Percentiles rank a stretch among this genome's conserved stretches.
Evolutionary conservation across 768 basidiomycete species (phyloP).

Genomic region (Saitozyma sp.): DNA sequence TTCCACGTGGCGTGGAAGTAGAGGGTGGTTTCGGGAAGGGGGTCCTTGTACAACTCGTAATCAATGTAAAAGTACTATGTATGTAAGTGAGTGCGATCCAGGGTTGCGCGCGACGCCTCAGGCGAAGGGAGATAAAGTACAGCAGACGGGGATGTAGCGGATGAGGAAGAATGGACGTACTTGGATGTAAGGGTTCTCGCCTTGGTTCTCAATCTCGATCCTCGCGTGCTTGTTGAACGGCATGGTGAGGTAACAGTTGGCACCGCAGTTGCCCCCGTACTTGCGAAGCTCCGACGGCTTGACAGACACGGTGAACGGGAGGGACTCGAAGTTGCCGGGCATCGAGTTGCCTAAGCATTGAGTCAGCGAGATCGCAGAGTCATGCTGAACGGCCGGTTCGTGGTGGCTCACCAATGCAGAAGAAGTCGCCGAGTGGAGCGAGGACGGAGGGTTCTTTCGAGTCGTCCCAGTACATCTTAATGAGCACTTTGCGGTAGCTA

Average conservation of each 20-base stretch:
- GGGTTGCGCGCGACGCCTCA: too few relatives aligned
- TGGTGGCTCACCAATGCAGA: slow-evolving; percentile 8
- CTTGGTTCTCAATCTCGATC: slow-evolving; percentile 11
- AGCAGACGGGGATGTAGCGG: too few relatives aligned
- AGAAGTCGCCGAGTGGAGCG: slow-evolving; percentile 4
- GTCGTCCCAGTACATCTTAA: too few relatives aligned
- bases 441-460: too few relatives aligned
- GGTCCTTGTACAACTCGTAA: too few relatives aligned
- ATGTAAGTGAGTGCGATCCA: too few relatives aligned
- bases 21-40: too few relatives aligned
- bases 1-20: too few relatives aligned
- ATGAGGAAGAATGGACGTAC: slow-evolving; percentile 1
- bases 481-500: too few relatives aligned
- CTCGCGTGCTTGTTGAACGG: slow-evolving; percentile 9
- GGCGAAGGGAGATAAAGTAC: too few relatives aligned
- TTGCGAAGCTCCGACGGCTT: slow-evolving; percentile 11
- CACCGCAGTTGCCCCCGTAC: slow-evolving; percentile 6
- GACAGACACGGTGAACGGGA: slow-evolving; percentile 8
- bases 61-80: too few relatives aligned
- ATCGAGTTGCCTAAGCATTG: slow-evolving; percentile 5
- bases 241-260: slow-evolving; percentile 13
- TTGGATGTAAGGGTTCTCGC: slow-evolving; percentile 11
- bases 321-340: slow-evolving; percentile 12
- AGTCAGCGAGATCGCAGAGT: not conserved
- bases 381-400: not conserved